Base-by-base conservation (phyloP, 352 stramenopile species). In the Phytophthora pistaciae region DNA sequence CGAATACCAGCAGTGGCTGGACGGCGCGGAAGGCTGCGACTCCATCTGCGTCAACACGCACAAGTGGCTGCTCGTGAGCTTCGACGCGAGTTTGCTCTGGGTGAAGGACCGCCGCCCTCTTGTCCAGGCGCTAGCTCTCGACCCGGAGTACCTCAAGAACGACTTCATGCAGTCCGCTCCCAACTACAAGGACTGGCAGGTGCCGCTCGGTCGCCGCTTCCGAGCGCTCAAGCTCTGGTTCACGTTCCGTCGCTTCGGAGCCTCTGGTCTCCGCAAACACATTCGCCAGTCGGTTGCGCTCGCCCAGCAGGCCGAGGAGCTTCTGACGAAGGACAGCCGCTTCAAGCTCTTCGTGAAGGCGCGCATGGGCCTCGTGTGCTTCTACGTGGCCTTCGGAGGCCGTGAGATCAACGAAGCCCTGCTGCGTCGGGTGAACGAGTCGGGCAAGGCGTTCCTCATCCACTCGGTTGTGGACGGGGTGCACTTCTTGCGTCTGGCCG, bases 131-230 rank as follows among this genome's bases (percentile, higher is more conserved):
- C 75, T 94, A 2, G 83, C 82, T 20, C 64, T 90, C 7, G 74
- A 90, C 48, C 82, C 83, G 0, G 83, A 91, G 62, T 94, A 93
- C 75, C 78, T 94, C 54, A 86, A 88, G 73, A 91, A 90, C 69
- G 83, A 90, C 42, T 87, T 92, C 60, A 86, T 80, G 70, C 56
- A 72, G 31, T 77, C 75, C n/a, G 58, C 82, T 18, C 69, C 79
- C 5, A 79, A 92, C 60, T 92, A 90, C 74, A 90, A 92, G 55
- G 84, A 94, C 75, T 94, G 86, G 83, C 87, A 94, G 57, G 78
- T 94, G 25, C 80, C 80, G 29, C 75, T 94, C n/a, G 84, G 85
- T 8, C 79, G 85, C 16, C 79, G 82, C n/a, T 94, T 93, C 69
- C 82, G 83, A 56, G 70, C 77, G 27, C 75, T 94, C 42, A 94